Conservation (phyloP, 768 basidiomycete genomes). For the Hygrophoropsis aurantiaca region DNA sequence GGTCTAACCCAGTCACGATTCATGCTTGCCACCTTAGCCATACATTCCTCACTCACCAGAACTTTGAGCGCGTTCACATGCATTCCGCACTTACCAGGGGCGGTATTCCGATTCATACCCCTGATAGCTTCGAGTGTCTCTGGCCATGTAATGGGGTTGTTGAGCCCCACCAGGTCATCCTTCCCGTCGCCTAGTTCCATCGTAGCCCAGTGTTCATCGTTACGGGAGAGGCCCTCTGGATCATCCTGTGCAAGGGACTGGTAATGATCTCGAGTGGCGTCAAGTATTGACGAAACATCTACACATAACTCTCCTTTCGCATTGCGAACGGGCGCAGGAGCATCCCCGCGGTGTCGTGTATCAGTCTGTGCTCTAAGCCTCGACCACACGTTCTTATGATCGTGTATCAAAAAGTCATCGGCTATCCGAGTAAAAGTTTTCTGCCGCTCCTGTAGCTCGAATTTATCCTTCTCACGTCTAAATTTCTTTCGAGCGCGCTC, state of each 20-base stretch:
- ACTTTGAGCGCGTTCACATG: constrained; percentile 7
- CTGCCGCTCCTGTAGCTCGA: too few relatives aligned
- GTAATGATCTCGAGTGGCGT: not conserved
- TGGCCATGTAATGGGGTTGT: too few relatives aligned
- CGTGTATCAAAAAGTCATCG: too few relatives aligned
- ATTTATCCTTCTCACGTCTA: too few relatives aligned
- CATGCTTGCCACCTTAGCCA: too few relatives aligned
- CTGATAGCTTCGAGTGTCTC: constrained; percentile 2
- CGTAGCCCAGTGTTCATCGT: not conserved
- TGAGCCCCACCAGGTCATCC: too few relatives aligned
- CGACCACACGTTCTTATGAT: too few relatives aligned
- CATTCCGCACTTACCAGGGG: not conserved
- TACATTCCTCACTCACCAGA: constrained; percentile 7
- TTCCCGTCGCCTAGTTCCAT: too few relatives aligned
- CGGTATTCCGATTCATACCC: constrained; percentile 10
- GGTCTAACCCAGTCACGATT: too few relatives aligned
- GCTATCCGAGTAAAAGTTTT: too few relatives aligned
- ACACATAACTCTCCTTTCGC: not conserved
- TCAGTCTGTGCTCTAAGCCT: not conserved
- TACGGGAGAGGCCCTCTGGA: not conserved
- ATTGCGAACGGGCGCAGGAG: not conserved
- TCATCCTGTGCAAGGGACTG: not conserved
- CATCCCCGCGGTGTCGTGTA: not conserved
- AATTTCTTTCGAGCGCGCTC: too few relatives aligned
- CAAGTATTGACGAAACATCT: not conserved